These are phyloP conservation scores for Stagonosporopsis cucurbitacearum DNA, from an alignment of 2,329 filamentous ascomycete genomes.

Conservation along the genomic window DNA sequence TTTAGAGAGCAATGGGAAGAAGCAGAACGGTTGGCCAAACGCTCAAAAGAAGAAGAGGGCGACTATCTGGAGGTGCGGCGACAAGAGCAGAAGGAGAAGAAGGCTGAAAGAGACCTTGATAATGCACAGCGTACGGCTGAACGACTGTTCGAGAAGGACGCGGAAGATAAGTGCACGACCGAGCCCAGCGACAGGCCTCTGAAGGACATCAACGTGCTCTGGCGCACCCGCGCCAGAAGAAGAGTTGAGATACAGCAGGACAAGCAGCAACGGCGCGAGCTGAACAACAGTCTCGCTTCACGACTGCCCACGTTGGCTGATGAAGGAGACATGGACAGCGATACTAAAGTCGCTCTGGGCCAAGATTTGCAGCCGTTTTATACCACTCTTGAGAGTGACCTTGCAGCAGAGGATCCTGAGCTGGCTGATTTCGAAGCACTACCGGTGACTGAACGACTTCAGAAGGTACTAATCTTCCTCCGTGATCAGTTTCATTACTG, in stretches of 20 bases:
- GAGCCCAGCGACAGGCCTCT: slow-evolving; percentile 58
- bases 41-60: slow-evolving; percentile 55
- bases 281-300: slow-evolving; percentile 45
- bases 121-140: slow-evolving; percentile 86
- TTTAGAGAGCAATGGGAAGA: slow-evolving; percentile 51
- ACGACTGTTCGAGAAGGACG: slow-evolving; percentile 63
- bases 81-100: slow-evolving; percentile 45
- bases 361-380: slow-evolving; percentile 57
- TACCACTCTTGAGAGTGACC: slow-evolving; percentile 67
- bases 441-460: slow-evolving; percentile 69
- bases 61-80: slow-evolving; percentile 46
- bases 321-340: slow-evolving; percentile 73
- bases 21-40: slow-evolving; percentile 41
- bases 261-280: slow-evolving; percentile 37
- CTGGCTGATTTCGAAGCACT: slow-evolving; percentile 79
- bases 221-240: slow-evolving; percentile 74
- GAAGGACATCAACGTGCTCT: slow-evolving; percentile 76
- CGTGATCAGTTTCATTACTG: slow-evolving; percentile 80
- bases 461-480: slow-evolving; percentile 71
- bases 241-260: slow-evolving; percentile 75
- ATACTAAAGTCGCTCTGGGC: slow-evolving; percentile 74
- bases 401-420: slow-evolving; percentile 81
- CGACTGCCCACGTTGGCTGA: slow-evolving; percentile 65
- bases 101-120: slow-evolving; percentile 70
- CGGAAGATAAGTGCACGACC: slow-evolving; percentile 31